Conservation (phyloP, 352 stramenopile genomes). For the Globisporangium yorkense region DNA sequence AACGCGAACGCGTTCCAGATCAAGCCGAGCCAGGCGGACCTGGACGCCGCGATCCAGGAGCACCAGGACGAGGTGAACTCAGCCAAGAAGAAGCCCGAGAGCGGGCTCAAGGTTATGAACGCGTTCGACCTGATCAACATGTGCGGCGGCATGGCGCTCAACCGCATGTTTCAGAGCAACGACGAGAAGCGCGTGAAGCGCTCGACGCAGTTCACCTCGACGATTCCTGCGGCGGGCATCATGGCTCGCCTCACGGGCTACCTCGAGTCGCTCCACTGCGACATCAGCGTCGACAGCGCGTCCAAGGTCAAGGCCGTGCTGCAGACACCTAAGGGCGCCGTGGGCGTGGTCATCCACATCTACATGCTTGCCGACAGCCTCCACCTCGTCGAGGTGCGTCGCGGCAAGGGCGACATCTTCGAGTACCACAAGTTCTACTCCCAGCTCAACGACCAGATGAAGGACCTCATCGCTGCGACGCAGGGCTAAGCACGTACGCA, state of each 20-base stretch:
- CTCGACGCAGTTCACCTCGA: constrained; percentile 84
- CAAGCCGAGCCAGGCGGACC: constrained; percentile 79
- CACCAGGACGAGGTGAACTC: constrained; percentile 72
- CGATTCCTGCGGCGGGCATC: constrained; percentile 71
- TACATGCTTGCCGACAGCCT: constrained; percentile 83
- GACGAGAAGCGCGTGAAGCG: constrained; percentile 84
- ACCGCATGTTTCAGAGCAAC: constrained; percentile 87
- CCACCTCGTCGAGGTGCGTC: constrained; percentile 85
- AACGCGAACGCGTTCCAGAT: constrained; percentile 25
- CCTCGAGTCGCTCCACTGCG: constrained; percentile 72
- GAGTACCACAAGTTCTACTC: constrained; percentile 91
- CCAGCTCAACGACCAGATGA: constrained; percentile 84
- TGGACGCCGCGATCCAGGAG: constrained; percentile 78
- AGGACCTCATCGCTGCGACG: constrained; percentile 63
- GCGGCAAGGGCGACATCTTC: constrained; percentile 88
- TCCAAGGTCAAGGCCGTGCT: constrained; percentile 84
- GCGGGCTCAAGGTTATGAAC: constrained; percentile 85
- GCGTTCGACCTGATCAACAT: constrained; percentile 92
- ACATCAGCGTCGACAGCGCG: constrained; percentile 72
- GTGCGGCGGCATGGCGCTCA: constrained; percentile 88
- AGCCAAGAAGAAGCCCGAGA: constrained; percentile 52
- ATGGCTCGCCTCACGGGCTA: constrained; percentile 68
- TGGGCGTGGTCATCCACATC: constrained; percentile 87
- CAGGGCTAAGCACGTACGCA: background rate
- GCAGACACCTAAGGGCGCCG: constrained; percentile 83